phyloP scores from a whole-genome alignment of 2,329 filamentous ascomycete species.

The Meredithiella fracta region DNA sequence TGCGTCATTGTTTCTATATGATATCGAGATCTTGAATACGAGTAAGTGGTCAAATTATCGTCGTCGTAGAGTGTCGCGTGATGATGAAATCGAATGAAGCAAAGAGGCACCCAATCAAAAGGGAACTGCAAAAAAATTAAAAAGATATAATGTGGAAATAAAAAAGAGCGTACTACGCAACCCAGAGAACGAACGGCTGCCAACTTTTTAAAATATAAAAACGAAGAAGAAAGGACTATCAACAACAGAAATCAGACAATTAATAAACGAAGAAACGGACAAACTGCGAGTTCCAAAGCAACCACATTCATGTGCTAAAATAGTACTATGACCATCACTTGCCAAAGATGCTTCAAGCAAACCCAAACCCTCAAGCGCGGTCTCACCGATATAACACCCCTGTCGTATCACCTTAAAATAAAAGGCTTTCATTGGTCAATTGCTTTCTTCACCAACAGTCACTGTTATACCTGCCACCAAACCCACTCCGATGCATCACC shows the following conservation, averaged over 20 bases:
- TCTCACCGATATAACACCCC: too few relatives aligned
- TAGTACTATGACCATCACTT: too few relatives aligned
- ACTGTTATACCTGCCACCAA: too few relatives aligned
- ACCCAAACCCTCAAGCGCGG: too few relatives aligned
- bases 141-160: neutral
- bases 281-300: too few relatives aligned
- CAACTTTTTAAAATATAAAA: neutral
- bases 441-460: neutral
- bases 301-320: too few relatives aligned
- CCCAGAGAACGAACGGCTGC: neutral
- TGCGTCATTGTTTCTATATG: slow-evolving; percentile 10
- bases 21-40: neutral
- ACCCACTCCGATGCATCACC: neutral
- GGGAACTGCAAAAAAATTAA: neutral
- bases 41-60: neutral
- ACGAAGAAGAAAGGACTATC: neutral
- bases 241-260: too few relatives aligned
- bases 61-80: neutral
- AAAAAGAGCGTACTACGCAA: neutral
- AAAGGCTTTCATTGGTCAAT: neutral
- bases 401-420: neutral
- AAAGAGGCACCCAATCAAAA: neutral
- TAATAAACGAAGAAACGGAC: too few relatives aligned
- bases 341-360: too few relatives aligned
- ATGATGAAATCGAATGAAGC: neutral